Base-by-base conservation (phyloP, 192 early-diverging fungal species). In the Diversispora epigaea region DNA sequence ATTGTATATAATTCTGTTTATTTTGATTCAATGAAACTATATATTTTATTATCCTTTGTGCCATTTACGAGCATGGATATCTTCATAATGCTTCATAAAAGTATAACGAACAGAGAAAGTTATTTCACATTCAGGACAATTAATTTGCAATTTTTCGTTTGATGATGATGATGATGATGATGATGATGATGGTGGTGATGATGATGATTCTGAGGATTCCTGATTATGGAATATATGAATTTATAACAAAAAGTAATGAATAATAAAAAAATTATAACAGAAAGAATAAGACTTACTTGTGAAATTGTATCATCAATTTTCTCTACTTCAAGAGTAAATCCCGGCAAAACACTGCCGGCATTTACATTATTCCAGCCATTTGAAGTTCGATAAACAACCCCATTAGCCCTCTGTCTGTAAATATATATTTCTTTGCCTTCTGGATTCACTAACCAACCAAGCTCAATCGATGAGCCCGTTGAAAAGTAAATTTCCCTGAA, bases 41-140 rank as follows among this genome's bases (percentile, higher is more conserved):
- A n/a, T n/a, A n/a, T n/a, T n/a, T n/a, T n/a, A n/a, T n/a, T n/a
- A n/a, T n/a, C n/a, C n/a, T n/a, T n/a, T n/a, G n/a, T n/a, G n/a
- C n/a, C 49, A 47, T 71, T 57, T 47, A 57, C 69, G 69, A 41
- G 69, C 69, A 71, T 71, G 69, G 14, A 14, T 45, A 61, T 43
- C 55, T 61, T 73, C 71, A 46, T 61, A 73, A 41, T 73, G 71
- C 22, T 73, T 58, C 71, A 73, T 73, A 44, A 61, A 73, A 2
- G n/a, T 19, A n/a, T 73, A 73, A 73, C 40, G 0, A 61, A 61
- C 14, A 45, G 55, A 32, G 19, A 73, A 73, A 73, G 71, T 73
- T 60, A 8, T 21, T 43, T 44, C 0, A 14, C 71, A 73, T 73
- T 73, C 40, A 56, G 56, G 71, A 40, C 71, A 73, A 47, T 73